Evolutionary conservation across 179 eudicot genomes (phyloP), one percentile per base, ranked within the genome.

Genomic region (Amaranthus tricolor): DNA sequence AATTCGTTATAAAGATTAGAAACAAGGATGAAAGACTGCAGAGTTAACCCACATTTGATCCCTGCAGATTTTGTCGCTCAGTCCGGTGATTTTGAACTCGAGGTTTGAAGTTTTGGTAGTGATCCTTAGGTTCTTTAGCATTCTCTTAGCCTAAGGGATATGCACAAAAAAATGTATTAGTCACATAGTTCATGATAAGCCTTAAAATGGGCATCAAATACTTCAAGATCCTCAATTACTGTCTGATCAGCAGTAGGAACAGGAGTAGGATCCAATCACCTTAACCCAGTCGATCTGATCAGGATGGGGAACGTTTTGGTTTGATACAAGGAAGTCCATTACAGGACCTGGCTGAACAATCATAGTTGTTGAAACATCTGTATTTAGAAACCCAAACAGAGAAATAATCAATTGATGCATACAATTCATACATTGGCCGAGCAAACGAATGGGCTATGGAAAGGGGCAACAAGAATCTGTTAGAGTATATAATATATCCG

Each of bases 331-430:
- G 68, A 90, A 90, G 62, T 92, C 92, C 11, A 85, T 84, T 48
- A 90, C 85, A 3, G 96, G 91, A 6, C 97, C 94, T 40, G 94
- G 92, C 79, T 82, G 85, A 79, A 93, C 86, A n/a, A 87, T 91
- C 96, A 89, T 93, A 10, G 96, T 93, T 6, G 96, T 90, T 13
- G 96, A 89, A 6, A 93, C 98, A 81, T 90, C 96, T 90, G 74
- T 66, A 74, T 24, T 17, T 16, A 9, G 10, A 16, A 40, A 54
- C 40, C 40, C 1, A 31, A 31, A 31, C 40, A 31, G 40, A 31
- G 40, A 31, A 31, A 31, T 31, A 31, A 31, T 31, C 40, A 31
- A 31, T 3, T 31, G 2, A 31, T 31, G 40, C 40, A 31, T 31
- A 31, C 40, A 24, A 24, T 24, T 1, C 24, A 24, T 24, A 24